phyloP scores from a whole-genome alignment of 2,329 filamentous ascomycete genomes.

The Fusarium keratoplasticum region DNA sequence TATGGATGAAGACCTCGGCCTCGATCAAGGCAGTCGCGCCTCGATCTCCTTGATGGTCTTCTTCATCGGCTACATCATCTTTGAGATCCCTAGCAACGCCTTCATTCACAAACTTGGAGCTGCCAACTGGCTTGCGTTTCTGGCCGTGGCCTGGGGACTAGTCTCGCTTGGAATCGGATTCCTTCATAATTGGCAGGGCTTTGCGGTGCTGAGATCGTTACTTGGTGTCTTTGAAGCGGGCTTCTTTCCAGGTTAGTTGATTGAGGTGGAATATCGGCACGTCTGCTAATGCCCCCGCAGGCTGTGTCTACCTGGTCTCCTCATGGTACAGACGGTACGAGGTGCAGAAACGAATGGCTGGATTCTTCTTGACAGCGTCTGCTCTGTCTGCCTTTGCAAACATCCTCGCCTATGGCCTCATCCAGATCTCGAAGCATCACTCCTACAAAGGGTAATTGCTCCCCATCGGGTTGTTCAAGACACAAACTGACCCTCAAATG shows the following conservation, averaged over 20 bases:
- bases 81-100: constrained; percentile 29
- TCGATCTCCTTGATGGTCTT: constrained; percentile 31
- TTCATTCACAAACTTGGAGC: constrained; percentile 32
- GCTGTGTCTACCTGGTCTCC: constrained; percentile 24
- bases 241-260: constrained; percentile 21
- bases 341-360: constrained; percentile 25
- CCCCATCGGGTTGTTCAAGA: not conserved
- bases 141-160: constrained; percentile 18
- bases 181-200: constrained; percentile 12
- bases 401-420: constrained; percentile 26
- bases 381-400: constrained; percentile 26
- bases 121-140: constrained; percentile 31
- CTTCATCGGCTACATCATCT: constrained; percentile 31
- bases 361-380: constrained; percentile 24
- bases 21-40: constrained; percentile 6
- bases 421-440: constrained; percentile 22
- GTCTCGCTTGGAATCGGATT: constrained; percentile 30
- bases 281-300: not conserved
- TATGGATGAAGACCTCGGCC: constrained; percentile 26
- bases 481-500: not conserved
- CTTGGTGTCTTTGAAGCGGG: constrained; percentile 32
- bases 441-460: constrained; percentile 19
- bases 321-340: constrained; percentile 33
- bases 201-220: constrained; percentile 14
- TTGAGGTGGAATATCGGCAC: not conserved